These are phyloP conservation scores for Exophiala alcalophila DNA, from an alignment of 2,329 filamentous ascomycete species.

Conservation along the genomic window DNA sequence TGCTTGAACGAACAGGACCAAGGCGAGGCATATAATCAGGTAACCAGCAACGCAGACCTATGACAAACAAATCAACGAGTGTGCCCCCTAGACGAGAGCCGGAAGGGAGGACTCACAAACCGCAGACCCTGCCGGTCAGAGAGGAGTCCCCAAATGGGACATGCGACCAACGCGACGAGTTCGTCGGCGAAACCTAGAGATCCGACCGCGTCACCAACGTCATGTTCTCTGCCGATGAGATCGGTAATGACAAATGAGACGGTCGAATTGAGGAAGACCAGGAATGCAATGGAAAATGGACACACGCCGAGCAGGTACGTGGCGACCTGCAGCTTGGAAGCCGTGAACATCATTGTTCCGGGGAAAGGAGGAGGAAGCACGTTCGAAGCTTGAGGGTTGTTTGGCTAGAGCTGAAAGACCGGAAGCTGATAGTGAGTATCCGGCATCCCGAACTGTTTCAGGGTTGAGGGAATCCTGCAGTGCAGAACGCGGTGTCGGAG, in stretches of 20 bases:
- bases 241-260: constrained; percentile 65
- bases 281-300: constrained; percentile 63
- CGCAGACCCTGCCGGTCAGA: constrained; percentile 50
- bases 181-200: constrained; percentile 51
- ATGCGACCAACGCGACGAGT: constrained; percentile 47
- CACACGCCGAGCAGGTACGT: constrained; percentile 62
- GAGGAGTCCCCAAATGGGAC: constrained; percentile 49
- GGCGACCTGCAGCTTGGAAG: constrained; percentile 54
- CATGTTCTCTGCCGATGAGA: constrained; percentile 54
- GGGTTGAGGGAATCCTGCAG: too few species aligned
- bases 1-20: constrained; percentile 81
- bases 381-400: neutral
- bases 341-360: constrained; percentile 53
- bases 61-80: constrained; percentile 12
- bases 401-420: too few species aligned
- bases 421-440: too few species aligned
- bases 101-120: constrained; percentile 37
- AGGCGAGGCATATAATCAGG: constrained; percentile 69
- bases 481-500: too few species aligned
- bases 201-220: constrained; percentile 61
- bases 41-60: constrained; percentile 70
- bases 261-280: constrained; percentile 64
- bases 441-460: too few species aligned
- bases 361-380: neutral
- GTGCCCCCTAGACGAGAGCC: neutral